Evolutionary conservation across 1,139 yeast species (phyloP).

Genomic region (Yamadazyma sp.): DNA sequence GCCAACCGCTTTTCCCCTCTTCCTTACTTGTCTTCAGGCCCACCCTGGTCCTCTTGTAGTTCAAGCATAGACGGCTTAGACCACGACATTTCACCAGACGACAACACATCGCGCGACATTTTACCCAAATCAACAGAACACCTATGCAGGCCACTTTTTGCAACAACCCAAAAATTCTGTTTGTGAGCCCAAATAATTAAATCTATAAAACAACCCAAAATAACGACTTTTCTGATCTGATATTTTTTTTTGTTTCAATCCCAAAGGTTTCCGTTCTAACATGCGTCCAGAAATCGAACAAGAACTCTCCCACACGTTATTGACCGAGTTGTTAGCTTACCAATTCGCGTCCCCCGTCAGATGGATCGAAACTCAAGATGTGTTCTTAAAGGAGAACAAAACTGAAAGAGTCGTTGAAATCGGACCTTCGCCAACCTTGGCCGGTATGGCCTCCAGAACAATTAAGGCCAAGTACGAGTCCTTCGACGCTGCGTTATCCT

Average conservation of each 20-base stretch:
- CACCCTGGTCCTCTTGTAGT: too few species aligned
- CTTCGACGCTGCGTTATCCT: conserved; percentile 93
- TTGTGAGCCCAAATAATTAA: not conserved
- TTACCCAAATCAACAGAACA: conserved; percentile 2
- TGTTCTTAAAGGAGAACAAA: conserved; percentile 87
- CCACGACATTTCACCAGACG: conserved; percentile 2
- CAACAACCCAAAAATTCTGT: conserved; percentile 5
- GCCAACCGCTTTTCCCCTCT: too few species aligned
- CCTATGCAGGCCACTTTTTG: conserved; percentile 4
- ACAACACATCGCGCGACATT: conserved; percentile 1
- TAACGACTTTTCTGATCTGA: not conserved
- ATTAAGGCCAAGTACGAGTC: conserved; percentile 95
- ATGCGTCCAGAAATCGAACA: conserved; percentile 99
- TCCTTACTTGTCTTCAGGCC: too few species aligned
- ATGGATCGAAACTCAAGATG: conserved; percentile 99
- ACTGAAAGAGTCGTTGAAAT: conserved; percentile 97
- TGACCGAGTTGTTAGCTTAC: conserved; percentile 94
- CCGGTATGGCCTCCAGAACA: conserved; percentile 98
- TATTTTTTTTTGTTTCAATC: not conserved
- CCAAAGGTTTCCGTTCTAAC: not conserved
- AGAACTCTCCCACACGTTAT: conserved; percentile 90
- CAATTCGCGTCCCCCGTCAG: conserved; percentile 99
- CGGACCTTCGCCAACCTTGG: conserved; percentile 98
- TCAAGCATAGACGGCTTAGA: too few species aligned
- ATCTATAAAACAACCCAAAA: conserved; percentile 1